Evolutionary conservation across 306 rosid genomes (phyloP), one percentile per base, ranked within the genome.

Genomic region (Canavalia gladiata): DNA sequence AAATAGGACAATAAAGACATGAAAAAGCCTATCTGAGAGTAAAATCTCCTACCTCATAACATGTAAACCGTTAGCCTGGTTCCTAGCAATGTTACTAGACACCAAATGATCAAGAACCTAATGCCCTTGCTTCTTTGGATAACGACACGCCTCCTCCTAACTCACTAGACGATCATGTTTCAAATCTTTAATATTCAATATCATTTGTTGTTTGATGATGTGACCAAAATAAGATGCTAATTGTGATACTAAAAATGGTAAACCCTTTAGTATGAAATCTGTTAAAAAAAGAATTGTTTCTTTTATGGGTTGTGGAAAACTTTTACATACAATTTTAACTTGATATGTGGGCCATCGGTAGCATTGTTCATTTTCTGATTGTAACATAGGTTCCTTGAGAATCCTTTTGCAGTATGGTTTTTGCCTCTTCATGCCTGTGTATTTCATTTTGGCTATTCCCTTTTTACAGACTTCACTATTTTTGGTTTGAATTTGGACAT

Each of bases 341-440:
- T 28, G 8, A 18, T 2, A 6, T 12, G 34, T 3, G 25, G 25
- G 25, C 25, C 68, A 62, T 4, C 37, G 42, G 5, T 10, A 29
- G 54, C 57, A 46, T 52, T 52, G 7, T 52, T 10, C 43, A 37
- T 39, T 29, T 51, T 73, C 57, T 18, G 37, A 39, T 41, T 56
- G 31, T 45, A 30, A 30, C 46, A 59, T 49, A 7, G 8, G 18
- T 7, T 75, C 49, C 34, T 41, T 45, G 34, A 5, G 6, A 30
- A 60, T 39, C 10, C 3, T 59, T 74, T 56, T 74, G 34, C 34
- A 75, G 43, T 41, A 10, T 74, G 6, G 46, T 31, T 59, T 75
- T 12, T 31, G 37, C 39, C 4, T 25, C 28, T 52, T 35, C 76
- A 18, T 18, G 25, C 25, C 25, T 72, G 5, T 8, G 31, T 69